A percentile compares a stretch with the other conserved stretches of the same genome.
Evolutionary conservation across 345 rosid species (phyloP).

Genomic region (Iberis pinnata): DNA sequence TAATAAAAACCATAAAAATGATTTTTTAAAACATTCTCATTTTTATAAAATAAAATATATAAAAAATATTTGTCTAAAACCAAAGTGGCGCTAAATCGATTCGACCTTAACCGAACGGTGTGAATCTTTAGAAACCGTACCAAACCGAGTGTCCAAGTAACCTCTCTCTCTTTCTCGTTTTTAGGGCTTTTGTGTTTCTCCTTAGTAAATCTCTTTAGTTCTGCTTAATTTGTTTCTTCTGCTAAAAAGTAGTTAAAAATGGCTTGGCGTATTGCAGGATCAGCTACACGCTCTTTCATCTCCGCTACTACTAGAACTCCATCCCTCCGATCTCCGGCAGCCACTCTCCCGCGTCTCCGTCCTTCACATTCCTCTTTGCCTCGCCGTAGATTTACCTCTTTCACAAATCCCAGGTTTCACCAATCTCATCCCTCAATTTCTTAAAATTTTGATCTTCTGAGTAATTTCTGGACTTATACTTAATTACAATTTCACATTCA

Average conservation of each 20-base stretch:
- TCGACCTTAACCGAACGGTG: too few species aligned
- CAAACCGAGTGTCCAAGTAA: too few species aligned
- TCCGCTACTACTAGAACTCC: constrained; percentile 56
- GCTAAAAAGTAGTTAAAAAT: constrained; percentile 13
- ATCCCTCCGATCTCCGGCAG: constrained; percentile 46
- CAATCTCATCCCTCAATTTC: not conserved
- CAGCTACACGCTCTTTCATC: constrained; percentile 35
- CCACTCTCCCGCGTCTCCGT: constrained; percentile 64
- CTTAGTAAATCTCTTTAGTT: too few species aligned
- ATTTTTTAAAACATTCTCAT: too few species aligned
- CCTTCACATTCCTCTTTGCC: constrained; percentile 44
- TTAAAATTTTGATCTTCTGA: too few species aligned
- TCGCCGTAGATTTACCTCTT: constrained; percentile 64
- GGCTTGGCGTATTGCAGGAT: constrained; percentile 45
- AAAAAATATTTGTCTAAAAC: too few species aligned
- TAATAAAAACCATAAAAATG: too few species aligned
- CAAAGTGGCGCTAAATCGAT: too few species aligned
- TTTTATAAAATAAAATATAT: too few species aligned
- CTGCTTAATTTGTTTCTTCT: not conserved
- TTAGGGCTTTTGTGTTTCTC: too few species aligned
- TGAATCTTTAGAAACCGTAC: too few species aligned
- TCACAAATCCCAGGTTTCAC: constrained; percentile 52
- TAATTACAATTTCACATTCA: not conserved
- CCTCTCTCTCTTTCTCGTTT: too few species aligned
- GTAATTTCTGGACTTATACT: not conserved